Conservation (phyloP, 164 flowering plant genomes). For the Houttuynia cordata region DNA sequence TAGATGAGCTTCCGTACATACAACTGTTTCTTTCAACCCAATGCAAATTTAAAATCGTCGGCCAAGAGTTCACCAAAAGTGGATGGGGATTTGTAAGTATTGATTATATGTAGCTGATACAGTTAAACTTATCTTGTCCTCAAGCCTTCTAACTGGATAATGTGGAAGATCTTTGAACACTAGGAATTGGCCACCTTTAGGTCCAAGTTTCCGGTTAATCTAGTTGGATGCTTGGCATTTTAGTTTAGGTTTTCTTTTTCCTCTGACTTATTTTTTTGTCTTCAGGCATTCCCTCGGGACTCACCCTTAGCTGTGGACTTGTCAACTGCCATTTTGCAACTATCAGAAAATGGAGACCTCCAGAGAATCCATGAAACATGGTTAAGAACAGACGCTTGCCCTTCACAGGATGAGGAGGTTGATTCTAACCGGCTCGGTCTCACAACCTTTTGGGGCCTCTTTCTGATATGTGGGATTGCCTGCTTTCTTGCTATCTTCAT, state of each 20-base stretch:
- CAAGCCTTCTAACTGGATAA: background rate
- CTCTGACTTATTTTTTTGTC: background rate
- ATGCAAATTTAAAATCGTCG: conserved; percentile 34
- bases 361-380: conserved; percentile 70
- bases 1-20: conserved; percentile 46
- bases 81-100: conserved; percentile 70
- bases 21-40: conserved; percentile 38
- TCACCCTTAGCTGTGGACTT: conserved; percentile 72
- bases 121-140: too few relatives aligned
- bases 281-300: conserved; percentile 75
- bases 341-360: conserved; percentile 77
- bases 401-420: conserved; percentile 15
- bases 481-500: conserved; percentile 48
- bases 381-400: conserved; percentile 38
- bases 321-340: conserved; percentile 76
- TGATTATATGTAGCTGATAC: background rate
- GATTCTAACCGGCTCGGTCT: conserved; percentile 47
- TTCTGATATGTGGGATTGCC: conserved; percentile 49
- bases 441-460: conserved; percentile 73
- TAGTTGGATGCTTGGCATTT: background rate
- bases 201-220: background rate
- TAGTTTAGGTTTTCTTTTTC: background rate
- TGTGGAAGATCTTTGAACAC: background rate
- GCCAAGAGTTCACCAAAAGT: conserved; percentile 39
- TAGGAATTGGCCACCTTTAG: background rate